phyloP scores from a whole-genome alignment of 2,329 filamentous ascomycete species.

The Aspergillus amoenus region DNA sequence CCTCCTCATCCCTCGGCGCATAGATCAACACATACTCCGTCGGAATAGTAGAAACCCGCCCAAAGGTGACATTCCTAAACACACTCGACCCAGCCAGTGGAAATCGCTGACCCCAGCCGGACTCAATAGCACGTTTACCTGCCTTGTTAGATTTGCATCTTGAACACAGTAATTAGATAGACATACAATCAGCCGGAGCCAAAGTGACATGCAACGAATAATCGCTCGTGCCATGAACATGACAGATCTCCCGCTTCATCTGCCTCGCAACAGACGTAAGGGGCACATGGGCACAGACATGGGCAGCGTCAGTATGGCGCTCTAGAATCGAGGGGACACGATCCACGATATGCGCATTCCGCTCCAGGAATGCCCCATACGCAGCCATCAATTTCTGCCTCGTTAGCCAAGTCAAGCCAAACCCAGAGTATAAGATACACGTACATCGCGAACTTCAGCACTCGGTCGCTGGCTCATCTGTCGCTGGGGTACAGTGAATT shows the following conservation, averaged over 20 bases:
- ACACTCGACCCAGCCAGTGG: conserved; percentile 55
- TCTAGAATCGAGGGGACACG: conserved; percentile 26
- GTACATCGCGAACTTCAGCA: conserved; percentile 22
- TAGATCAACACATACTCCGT: conserved; percentile 35
- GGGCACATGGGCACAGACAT: conserved; percentile 24
- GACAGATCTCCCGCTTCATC: conserved; percentile 70
- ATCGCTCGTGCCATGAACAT: conserved; percentile 71
- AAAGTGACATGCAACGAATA: conserved; percentile 75
- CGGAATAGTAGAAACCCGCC: conserved; percentile 19
- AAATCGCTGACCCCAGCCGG: conserved; percentile 74
- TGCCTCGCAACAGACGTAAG: conserved; percentile 16
- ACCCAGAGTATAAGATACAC: not conserved
- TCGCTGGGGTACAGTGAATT: conserved; percentile 31
- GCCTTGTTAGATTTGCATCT: not conserved
- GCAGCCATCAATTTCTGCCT: conserved; percentile 24
- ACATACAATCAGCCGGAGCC: conserved; percentile 70
- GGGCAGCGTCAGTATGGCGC: conserved; percentile 25
- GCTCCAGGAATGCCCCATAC: conserved; percentile 23
- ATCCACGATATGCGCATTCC: conserved; percentile 30
- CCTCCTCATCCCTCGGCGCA: conserved; percentile 33
- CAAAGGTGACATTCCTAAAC: conserved; percentile 57
- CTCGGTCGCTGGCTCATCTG: conserved; percentile 28
- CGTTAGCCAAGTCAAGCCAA: not conserved
- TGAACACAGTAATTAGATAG: too few relatives aligned
- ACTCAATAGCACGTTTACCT: conserved; percentile 63